Evolutionary conservation across 2,329 filamentous ascomycete genomes (phyloP).

Genomic region (Pseudocercospora ulei): DNA sequence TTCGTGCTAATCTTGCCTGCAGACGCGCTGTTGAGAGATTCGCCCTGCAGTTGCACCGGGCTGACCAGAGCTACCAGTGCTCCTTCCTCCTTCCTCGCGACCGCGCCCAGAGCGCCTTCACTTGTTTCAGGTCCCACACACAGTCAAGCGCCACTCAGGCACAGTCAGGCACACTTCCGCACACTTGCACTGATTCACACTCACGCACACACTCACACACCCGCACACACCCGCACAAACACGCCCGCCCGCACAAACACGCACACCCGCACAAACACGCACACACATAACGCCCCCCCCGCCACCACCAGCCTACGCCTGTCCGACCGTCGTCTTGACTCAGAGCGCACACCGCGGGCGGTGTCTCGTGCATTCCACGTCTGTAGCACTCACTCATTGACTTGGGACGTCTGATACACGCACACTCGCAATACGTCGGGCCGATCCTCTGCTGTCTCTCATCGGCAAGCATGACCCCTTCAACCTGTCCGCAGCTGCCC

Average conservation of each 20-base stretch:
- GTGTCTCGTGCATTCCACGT: conserved; percentile 4
- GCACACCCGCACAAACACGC: not conserved
- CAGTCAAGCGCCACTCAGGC: too few species aligned
- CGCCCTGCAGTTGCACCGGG: conserved; percentile 1
- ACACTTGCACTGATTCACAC: too few species aligned
- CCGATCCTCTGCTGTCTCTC: not conserved
- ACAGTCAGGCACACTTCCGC: too few species aligned
- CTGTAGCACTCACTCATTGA: not conserved
- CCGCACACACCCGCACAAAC: not conserved
- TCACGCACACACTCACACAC: too few species aligned
- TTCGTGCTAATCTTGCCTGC: too few species aligned
- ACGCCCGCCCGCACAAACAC: not conserved
- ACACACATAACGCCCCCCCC: not conserved
- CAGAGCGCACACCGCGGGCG: conserved; percentile 2
- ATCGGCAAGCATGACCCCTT: conserved; percentile 5
- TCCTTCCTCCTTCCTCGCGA: too few species aligned
- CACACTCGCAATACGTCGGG: not conserved
- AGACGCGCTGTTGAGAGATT: too few species aligned
- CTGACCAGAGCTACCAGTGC: too few species aligned
- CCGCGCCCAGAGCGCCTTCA: too few species aligned
- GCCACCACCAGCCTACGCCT: too few species aligned
- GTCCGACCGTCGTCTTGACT: not conserved
- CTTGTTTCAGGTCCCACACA: too few species aligned
- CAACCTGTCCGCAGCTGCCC: conserved; percentile 4
- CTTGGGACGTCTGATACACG: not conserved